These are phyloP conservation scores for Barnettozyma pratensis DNA, from an alignment of 805 yeast genomes.

Conservation along the genomic window DNA sequence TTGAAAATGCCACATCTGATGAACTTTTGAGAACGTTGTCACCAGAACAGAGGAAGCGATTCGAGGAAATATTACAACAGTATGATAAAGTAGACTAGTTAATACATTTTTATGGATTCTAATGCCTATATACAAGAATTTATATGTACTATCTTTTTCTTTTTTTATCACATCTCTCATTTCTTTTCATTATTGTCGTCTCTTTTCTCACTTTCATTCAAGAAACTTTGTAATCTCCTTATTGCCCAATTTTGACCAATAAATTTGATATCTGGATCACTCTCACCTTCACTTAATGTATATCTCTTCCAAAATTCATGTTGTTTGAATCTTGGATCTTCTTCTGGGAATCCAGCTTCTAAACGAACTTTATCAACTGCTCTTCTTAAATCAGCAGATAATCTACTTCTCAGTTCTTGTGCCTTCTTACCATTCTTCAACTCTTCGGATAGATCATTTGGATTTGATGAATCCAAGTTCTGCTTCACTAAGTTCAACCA, in stretches of 20 bases:
- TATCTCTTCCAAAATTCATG: constrained; percentile 73
- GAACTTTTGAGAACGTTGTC: too few species aligned
- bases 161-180: too few species aligned
- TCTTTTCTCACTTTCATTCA: constrained; percentile 22
- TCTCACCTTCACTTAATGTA: constrained; percentile 58
- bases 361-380: constrained; percentile 48
- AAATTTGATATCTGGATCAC: constrained; percentile 65
- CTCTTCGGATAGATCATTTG: constrained; percentile 54
- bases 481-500: constrained; percentile 64
- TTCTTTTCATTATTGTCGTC: not conserved
- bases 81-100: too few species aligned
- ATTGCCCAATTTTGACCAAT: constrained; percentile 84
- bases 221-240: constrained; percentile 52
- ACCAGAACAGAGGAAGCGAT: too few species aligned
- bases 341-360: constrained; percentile 42
- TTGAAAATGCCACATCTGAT: too few species aligned
- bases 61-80: too few species aligned
- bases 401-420: constrained; percentile 55
- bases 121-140: too few species aligned
- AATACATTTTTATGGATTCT: too few species aligned
- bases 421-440: constrained; percentile 63
- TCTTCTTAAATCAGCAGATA: constrained; percentile 65
- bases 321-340: constrained; percentile 62
- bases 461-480: constrained; percentile 44
- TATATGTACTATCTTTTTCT: too few species aligned